A percentile compares a stretch with the other conserved stretches of the same genome.
Evolutionary conservation across 139 green algal genomes (phyloP).

Genomic region (Chlamydomonas sp.): DNA sequence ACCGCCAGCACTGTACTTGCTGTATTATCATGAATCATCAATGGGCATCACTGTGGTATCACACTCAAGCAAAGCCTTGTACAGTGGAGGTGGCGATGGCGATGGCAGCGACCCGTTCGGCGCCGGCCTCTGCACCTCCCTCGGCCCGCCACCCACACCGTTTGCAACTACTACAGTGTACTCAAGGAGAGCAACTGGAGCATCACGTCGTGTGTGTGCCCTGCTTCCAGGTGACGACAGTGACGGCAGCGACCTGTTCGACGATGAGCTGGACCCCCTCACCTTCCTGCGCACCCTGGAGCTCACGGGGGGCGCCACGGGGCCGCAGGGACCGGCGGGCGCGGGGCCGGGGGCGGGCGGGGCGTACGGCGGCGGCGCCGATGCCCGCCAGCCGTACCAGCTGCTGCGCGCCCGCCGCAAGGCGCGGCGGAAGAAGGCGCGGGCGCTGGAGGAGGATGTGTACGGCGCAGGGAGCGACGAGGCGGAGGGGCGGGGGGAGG

Average conservation of each 20-base stretch:
- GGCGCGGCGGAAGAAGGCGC: slow-evolving; percentile 1
- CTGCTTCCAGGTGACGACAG: slow-evolving; percentile 7
- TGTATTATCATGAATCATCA: too few relatives aligned
- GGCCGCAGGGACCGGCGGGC: background rate
- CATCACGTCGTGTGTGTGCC: too few relatives aligned
- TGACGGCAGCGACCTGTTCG: slow-evolving; percentile 49
- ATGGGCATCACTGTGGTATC: too few relatives aligned
- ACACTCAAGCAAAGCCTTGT: too few relatives aligned
- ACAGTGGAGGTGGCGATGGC: too few relatives aligned
- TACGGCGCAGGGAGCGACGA: background rate
- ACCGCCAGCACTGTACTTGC: too few relatives aligned
- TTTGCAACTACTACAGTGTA: too few relatives aligned
- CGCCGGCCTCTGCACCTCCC: background rate
- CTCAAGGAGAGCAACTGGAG: too few relatives aligned
- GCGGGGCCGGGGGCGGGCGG: background rate
- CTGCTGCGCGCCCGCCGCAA: slow-evolving; percentile 41
- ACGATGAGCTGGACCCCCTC: slow-evolving; percentile 54
- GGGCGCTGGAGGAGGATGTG: background rate
- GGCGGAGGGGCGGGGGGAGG: too few relatives aligned
- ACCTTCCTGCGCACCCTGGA: slow-evolving; percentile 63
- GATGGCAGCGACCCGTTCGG: background rate
- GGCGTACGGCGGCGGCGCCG: background rate
- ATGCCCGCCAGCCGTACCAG: slow-evolving; percentile 55
- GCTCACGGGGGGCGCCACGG: background rate
- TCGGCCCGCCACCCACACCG: background rate